Base-by-base conservation (phyloP, 176 grass and related monocot genomes). In the Oryza glaberrima region DNA sequence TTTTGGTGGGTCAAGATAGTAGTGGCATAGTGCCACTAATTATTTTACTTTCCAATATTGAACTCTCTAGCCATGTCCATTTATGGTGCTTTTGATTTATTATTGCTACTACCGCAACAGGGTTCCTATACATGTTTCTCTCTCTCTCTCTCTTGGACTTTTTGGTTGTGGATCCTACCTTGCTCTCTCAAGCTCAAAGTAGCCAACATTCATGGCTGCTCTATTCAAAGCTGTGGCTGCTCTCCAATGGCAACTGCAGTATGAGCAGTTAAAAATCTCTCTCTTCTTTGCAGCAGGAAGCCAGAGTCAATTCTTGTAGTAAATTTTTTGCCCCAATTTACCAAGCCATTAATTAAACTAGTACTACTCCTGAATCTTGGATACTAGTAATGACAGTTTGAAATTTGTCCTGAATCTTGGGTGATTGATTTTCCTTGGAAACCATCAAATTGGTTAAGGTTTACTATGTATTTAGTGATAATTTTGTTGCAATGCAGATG, bases 401-500 rank as follows among this genome's bases (percentile, higher is more conserved):
- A 72, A 72, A 11, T 13, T 36, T 71, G 7, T 40, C 69, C 47
- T 30, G 68, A 34, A 68, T 72, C 7, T 14, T 51, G 52, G 22
- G 67, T 65, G 51, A 23, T 36, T 66, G 61, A 40, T 70, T 23
- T 72, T 40, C 65, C 35, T 65, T 75, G 22, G 17, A 11, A 73
- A 83, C 49, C 70, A 45, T 76, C 17, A 15, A 52, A 65, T 65
- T 45, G 5, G 3, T 49, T 49, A 4, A 12, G 26, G 23, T 23
- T 32, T 32, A 32, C 65, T 25, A 52, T 17, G 40, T 41, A 8
- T 64, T 73, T 16, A 49, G 16, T 56, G 38, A 12, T 16, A 9
- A 13, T 67, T 7, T 25, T 72, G 17, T 36, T 58, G 52, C 51
- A 54, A 45, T 81, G 63, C 61, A 95, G 96, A 91, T 87, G 79